These are phyloP conservation scores for Venturia effusa DNA, from an alignment of 2,329 filamentous ascomycete species.

Conservation along the genomic window DNA sequence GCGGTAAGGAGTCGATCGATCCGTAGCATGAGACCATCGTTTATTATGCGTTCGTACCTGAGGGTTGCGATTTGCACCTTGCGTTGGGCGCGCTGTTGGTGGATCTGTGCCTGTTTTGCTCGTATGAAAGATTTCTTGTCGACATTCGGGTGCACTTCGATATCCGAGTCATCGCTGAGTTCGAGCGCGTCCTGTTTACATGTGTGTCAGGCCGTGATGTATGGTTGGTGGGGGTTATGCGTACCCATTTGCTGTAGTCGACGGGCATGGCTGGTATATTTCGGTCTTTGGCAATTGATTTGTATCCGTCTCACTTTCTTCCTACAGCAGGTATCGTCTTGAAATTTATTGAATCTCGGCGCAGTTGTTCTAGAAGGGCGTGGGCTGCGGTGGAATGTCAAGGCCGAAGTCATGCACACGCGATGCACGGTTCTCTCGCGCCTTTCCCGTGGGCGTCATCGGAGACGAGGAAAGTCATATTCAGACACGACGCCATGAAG, in stretches of 20 bases:
- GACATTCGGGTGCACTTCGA: conserved; percentile 97
- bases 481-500: neutral
- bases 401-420: neutral
- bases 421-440: neutral
- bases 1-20: conserved; percentile 69
- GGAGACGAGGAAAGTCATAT: neutral
- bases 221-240: neutral
- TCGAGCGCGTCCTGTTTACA: conserved; percentile 66
- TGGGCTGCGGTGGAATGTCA: neutral
- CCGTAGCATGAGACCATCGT: conserved; percentile 77
- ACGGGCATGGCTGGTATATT: conserved; percentile 38
- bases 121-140: conserved; percentile 98
- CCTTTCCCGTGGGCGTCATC: neutral
- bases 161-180: conserved; percentile 94
- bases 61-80: conserved; percentile 81
- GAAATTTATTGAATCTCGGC: neutral
- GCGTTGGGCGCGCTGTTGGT: conserved; percentile 76
- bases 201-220: neutral
- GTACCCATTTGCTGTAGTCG: conserved; percentile 63
- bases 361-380: neutral
- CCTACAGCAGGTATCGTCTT: neutral
- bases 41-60: conserved; percentile 87
- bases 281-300: neutral
- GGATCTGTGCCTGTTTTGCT: conserved; percentile 95
- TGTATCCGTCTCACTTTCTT: neutral